Conservation (phyloP, 768 basidiomycete genomes). For the Trametes coccinea region DNA sequence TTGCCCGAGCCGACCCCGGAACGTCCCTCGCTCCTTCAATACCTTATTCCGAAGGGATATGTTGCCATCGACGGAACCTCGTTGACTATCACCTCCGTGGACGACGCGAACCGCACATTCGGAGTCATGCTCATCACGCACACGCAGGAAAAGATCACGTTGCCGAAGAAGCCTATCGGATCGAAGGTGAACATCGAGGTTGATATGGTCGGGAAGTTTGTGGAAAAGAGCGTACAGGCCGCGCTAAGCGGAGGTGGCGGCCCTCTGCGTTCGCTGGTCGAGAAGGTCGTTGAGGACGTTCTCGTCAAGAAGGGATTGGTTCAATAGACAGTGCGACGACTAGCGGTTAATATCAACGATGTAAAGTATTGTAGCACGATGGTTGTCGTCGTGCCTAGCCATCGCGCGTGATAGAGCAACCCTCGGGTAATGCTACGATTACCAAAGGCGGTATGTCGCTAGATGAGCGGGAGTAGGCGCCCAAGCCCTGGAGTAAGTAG, state of each 20-base stretch:
- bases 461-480: slow-evolving; percentile 17
- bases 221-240: slow-evolving; percentile 77
- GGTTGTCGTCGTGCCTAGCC: neutral
- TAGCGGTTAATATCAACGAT: neutral
- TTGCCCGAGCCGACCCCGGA: slow-evolving; percentile 58
- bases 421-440: slow-evolving; percentile 1
- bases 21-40: slow-evolving; percentile 68
- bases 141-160: slow-evolving; percentile 85
- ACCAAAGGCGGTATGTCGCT: slow-evolving; percentile 11
- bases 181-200: slow-evolving; percentile 92
- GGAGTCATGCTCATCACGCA: slow-evolving; percentile 95
- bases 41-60: slow-evolving; percentile 93
- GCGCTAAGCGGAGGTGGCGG: slow-evolving; percentile 59
- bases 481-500: slow-evolving; percentile 13
- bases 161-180: slow-evolving; percentile 73
- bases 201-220: slow-evolving; percentile 93
- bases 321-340: slow-evolving; percentile 13
- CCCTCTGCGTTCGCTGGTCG: slow-evolving; percentile 47
- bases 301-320: slow-evolving; percentile 46
- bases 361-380: neutral
- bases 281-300: slow-evolving; percentile 57
- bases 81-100: slow-evolving; percentile 82
- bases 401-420: neutral
- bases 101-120: slow-evolving; percentile 63
- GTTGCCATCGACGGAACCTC: slow-evolving; percentile 93